A percentile compares a stretch with the other conserved stretches of the same genome.
These are phyloP conservation scores for Syzygium aqueum DNA, from an alignment of 345 rosid species.

Conservation along the genomic window DNA sequence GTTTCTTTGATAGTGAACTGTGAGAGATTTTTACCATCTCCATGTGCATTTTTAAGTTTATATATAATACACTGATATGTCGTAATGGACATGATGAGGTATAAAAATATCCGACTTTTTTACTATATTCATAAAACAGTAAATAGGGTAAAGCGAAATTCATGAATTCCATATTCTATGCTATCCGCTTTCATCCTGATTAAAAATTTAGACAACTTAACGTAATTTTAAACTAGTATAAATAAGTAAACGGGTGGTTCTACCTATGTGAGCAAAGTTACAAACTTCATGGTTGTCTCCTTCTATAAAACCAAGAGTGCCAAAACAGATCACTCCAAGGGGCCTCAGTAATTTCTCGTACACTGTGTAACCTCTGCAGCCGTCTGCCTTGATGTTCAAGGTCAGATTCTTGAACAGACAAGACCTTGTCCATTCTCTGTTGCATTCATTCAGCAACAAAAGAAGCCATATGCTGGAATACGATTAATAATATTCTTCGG, in stretches of 20 bases:
- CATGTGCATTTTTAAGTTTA: not conserved
- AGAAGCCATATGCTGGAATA: not conserved
- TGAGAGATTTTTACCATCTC: too few relatives aligned
- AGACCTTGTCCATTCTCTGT: not conserved
- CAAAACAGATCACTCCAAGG: not conserved
- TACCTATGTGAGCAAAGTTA: not conserved
- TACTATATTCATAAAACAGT: not conserved
- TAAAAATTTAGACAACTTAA: too few relatives aligned
- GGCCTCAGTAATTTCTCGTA: not conserved
- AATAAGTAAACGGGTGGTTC: not conserved
- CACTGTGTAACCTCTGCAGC: not conserved
- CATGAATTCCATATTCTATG: too few relatives aligned
- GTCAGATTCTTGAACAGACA: not conserved
- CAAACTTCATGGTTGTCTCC: not conserved
- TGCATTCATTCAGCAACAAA: not conserved
- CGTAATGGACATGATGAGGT: not conserved
- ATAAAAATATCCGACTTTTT: too few relatives aligned
- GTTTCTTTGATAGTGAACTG: not conserved
- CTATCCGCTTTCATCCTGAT: not conserved
- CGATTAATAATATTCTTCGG: not conserved
- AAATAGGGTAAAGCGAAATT: not conserved
- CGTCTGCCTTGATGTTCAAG: not conserved
- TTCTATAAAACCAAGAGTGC: not conserved
- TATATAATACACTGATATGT: too few relatives aligned
- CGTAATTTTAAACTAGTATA: not conserved